Evolutionary conservation across 371 early-diverging fungal species (phyloP).

Genomic region (Coemansia sp.): DNA sequence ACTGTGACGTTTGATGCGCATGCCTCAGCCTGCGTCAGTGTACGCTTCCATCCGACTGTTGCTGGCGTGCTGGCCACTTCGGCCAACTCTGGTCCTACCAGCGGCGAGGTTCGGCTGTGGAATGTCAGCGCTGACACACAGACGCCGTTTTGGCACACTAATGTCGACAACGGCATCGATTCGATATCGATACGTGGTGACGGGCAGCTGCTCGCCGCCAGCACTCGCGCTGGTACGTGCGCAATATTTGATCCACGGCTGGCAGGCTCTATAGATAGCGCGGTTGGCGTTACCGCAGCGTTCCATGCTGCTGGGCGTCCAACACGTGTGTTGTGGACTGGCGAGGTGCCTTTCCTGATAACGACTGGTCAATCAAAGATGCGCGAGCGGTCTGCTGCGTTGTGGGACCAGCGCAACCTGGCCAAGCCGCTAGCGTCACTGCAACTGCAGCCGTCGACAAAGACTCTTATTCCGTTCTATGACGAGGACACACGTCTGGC

Average conservation of each 20-base stretch:
- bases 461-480: constrained; percentile 65
- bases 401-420: constrained; percentile 73
- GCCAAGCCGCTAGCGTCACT: constrained; percentile 55
- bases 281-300: constrained; percentile 49
- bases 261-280: constrained; percentile 14
- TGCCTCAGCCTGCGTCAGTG: constrained; percentile 12
- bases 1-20: constrained; percentile 14
- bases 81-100: constrained; percentile 4
- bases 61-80: constrained; percentile 29
- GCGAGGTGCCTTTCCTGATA: constrained; percentile 60
- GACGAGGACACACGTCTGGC: constrained; percentile 76
- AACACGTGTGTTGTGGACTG: constrained; percentile 67
- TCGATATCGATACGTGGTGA: constrained; percentile 64
- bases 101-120: constrained; percentile 62
- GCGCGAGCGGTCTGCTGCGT: constrained; percentile 63
- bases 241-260: constrained; percentile 67
- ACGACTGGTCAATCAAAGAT: constrained; percentile 69
- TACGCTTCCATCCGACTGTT: constrained; percentile 42
- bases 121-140: constrained; percentile 57
- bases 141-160: constrained; percentile 11
- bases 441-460: constrained; percentile 63
- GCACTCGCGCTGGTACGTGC: constrained; percentile 58
- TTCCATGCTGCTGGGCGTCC: constrained; percentile 67
- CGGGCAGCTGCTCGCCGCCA: constrained; percentile 59
- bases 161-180: constrained; percentile 49